Evolutionary conservation across 2,329 filamentous ascomycete genomes (phyloP), one percentile per base, ranked within the genome.

Genomic region (Didymella segeticola): DNA sequence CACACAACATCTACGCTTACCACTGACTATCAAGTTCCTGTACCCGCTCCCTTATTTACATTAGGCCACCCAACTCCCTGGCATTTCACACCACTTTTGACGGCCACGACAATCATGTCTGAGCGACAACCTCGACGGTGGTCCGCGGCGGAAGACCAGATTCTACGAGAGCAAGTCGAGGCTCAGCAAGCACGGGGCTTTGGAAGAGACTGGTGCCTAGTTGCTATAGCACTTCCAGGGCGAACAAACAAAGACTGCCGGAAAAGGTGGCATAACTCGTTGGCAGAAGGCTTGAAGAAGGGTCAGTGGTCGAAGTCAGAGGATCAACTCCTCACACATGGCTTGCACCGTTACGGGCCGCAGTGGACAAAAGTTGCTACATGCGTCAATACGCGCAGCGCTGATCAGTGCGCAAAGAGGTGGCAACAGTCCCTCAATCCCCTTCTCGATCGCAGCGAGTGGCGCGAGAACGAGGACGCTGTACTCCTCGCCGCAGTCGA

Each of bases 381-480:
- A 27, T 63, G 69, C 7, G 74, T 79, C 9, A 68, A 65, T 20
- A 72, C 67, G 19, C 65, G 77, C 22, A 74, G 72, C 60, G 75
- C 74, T 53, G 75, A 77, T 42, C 75, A 80, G 64, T 79, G 78
- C 56, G 75, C 78, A n/a, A 79, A 80, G 57, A 67, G 78, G 36
- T 80, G 78, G 78, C 75, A 78, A 37, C 76, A 77, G 23, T 76
- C 72, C 8, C 71, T 79, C 2, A 75, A 78, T 54, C 78, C 78
- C 3, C 67, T 71, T 17, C 62, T 80, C 43, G 68, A 77, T 51
- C 73, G 70, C 27, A 75, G 70, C 39, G 71, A 75, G 50, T 77
- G 75, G 74, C 65, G 62, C 9, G 68, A 71, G 8, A 47, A 61
- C n/a, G 74, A 77, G 51, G 74, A 73, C 71, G 2, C 57, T 4